Evolutionary conservation across 306 rosid genomes (phyloP).

Genomic region (Ceratonia siliqua): DNA sequence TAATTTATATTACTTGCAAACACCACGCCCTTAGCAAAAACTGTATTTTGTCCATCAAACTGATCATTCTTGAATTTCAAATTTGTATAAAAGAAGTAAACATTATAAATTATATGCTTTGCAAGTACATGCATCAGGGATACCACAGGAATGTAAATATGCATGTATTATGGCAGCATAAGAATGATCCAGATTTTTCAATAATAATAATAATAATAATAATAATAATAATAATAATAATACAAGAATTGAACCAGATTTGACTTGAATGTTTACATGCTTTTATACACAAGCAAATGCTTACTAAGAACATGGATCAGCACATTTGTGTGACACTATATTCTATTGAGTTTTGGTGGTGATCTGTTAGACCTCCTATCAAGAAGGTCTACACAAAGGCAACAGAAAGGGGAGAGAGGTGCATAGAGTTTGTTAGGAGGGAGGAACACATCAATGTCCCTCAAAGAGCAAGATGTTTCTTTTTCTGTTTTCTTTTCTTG

Average conservation of each 20-base stretch:
- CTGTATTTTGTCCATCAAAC: background rate
- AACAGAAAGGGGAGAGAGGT: no score
- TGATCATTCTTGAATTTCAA: conserved; percentile 28
- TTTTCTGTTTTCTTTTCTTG: no score
- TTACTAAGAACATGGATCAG: background rate
- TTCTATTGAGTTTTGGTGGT: conserved; percentile 15
- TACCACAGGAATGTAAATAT: conserved; percentile 7
- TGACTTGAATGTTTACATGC: conserved; percentile 8
- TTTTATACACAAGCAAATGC: conserved; percentile 1
- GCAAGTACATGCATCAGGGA: conserved; percentile 4
- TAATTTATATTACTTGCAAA: background rate
- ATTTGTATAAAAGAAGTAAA: background rate
- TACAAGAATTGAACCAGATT: conserved; percentile 24
- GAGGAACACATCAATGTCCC: no score
- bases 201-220: no score
- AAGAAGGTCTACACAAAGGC: no score
- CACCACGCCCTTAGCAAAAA: background rate
- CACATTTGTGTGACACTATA: background rate
- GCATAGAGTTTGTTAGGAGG: no score
- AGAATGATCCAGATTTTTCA: no score
- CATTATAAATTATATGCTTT: background rate
- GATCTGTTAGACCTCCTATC: no score
- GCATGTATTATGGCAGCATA: background rate
- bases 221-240: no score
- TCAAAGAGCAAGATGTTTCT: no score